phyloP scores from a whole-genome alignment of 176 grass and related monocot species.

The Oryza glaberrima region DNA sequence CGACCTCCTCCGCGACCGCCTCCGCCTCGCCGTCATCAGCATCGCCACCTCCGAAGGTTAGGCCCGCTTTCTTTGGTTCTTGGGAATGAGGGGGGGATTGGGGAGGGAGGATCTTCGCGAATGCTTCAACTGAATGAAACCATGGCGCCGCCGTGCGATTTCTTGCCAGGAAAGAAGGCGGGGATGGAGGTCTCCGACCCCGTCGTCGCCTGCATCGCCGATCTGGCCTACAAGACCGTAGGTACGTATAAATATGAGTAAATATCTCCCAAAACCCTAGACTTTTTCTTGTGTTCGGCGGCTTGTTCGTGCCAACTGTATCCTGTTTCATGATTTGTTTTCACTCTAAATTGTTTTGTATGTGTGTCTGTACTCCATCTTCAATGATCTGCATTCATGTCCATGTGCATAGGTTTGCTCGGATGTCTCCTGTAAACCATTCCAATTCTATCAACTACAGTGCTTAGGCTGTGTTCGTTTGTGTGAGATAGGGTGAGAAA shows the following conservation, averaged over 20 bases:
- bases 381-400: background rate
- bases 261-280: background rate
- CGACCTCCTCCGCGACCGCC: conserved; percentile 63
- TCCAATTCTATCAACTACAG: background rate
- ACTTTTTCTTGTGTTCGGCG: background rate
- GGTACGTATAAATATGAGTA: conserved; percentile 26
- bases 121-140: background rate
- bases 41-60: conserved; percentile 81
- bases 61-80: background rate
- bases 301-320: background rate
- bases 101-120: background rate
- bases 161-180: conserved; percentile 64
- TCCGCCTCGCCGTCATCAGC: conserved; percentile 78
- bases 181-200: conserved; percentile 70
- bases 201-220: conserved; percentile 75
- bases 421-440: background rate
- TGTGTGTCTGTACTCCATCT: background rate
- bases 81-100: background rate
- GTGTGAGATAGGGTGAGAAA: too few species aligned
- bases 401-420: background rate
- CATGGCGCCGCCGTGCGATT: background rate
- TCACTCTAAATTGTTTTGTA: background rate
- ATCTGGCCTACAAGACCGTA: conserved; percentile 75
- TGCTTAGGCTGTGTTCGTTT: background rate
- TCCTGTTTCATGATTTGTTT: background rate